Evolutionary conservation across 345 rosid species (phyloP).

Genomic region (Adansonia digitata): DNA sequence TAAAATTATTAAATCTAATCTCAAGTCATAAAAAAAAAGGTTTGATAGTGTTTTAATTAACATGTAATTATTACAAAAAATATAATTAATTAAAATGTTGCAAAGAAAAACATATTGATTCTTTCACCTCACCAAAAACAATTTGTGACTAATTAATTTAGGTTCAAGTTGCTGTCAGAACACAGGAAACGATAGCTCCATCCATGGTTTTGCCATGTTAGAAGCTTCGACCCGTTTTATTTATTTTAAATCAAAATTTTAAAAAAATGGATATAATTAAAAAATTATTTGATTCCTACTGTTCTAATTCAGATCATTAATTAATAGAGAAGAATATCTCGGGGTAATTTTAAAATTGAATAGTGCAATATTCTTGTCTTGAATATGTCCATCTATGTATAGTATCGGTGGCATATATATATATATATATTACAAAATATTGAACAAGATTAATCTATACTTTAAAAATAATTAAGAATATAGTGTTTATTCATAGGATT

Average conservation of each 20-base stretch:
- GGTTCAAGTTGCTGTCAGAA: conserved; percentile 6
- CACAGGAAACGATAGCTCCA: background rate
- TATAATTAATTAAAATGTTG: background rate
- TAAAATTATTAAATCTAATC: too few species aligned
- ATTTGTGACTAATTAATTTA: background rate
- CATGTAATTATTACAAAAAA: too few species aligned
- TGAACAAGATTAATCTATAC: too few species aligned
- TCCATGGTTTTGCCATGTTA: background rate
- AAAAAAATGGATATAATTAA: background rate
- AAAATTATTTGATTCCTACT: background rate
- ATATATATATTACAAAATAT: too few species aligned
- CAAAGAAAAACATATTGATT: background rate
- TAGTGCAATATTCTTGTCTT: too few species aligned
- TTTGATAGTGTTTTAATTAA: too few species aligned
- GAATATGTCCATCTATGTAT: too few species aligned
- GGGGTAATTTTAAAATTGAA: background rate
- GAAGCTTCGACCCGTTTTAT: conserved; percentile 4
- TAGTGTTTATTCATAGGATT: too few species aligned
- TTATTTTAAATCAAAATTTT: too few species aligned
- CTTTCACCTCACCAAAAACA: background rate
- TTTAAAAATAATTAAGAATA: too few species aligned
- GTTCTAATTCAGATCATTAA: background rate
- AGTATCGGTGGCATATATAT: too few species aligned
- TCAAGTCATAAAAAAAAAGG: too few species aligned
- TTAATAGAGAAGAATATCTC: background rate